phyloP scores from a whole-genome alignment of 1,284 basidiomycete species.

The Microbotryum intermedium region DNA sequence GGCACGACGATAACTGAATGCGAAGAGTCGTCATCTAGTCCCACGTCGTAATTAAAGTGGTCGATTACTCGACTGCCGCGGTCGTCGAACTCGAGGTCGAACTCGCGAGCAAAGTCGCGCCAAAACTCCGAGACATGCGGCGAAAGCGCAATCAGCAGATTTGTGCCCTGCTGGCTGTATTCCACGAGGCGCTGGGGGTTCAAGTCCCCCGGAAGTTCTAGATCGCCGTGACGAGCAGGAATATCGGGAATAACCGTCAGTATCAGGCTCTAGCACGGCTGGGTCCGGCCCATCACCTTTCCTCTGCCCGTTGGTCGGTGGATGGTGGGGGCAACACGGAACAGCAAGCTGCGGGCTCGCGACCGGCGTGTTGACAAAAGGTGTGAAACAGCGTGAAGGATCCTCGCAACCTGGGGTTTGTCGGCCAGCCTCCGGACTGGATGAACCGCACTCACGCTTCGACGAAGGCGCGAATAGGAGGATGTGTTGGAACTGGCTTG shows the following conservation, averaged over 20 bases:
- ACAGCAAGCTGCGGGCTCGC: too few species aligned
- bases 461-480: conserved; percentile 71
- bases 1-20: conserved; percentile 54
- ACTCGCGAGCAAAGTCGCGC: conserved; percentile 48
- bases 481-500: conserved; percentile 69
- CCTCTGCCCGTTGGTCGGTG: too few species aligned
- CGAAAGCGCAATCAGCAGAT: conserved; percentile 75
- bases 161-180: conserved; percentile 52
- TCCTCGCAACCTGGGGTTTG: too few species aligned
- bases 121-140: conserved; percentile 46
- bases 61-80: conserved; percentile 43
- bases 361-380: too few species aligned
- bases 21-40: conserved; percentile 33
- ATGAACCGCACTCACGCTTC: conserved; percentile 52
- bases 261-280: neutral
- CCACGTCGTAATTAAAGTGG: conserved; percentile 39
- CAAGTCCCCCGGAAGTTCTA: conserved; percentile 65
- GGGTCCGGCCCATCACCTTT: neutral
- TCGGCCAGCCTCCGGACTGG: too few species aligned
- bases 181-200: conserved; percentile 71
- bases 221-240: neutral
- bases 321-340: too few species aligned
- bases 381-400: too few species aligned
- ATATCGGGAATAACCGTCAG: neutral
- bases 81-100: conserved; percentile 47